Conservation (phyloP, 768 basidiomycete species). For the Phaeotremella skinneri region DNA sequence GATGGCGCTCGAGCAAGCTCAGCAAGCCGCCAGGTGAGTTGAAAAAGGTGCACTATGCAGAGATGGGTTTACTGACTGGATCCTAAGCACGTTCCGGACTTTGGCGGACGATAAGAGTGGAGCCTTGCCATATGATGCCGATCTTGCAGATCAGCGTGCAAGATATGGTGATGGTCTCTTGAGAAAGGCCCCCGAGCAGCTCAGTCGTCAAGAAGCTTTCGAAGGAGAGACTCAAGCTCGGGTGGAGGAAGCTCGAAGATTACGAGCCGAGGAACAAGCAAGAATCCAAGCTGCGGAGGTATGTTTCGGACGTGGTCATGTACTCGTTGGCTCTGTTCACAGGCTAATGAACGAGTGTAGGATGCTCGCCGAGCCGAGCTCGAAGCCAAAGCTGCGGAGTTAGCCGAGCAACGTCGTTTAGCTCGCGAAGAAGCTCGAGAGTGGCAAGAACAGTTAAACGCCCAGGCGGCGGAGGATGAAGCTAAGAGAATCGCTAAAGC, state of each 20-base stretch:
- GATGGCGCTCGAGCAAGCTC: slow-evolving; percentile 72
- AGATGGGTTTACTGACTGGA: neutral
- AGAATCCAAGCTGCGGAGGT: slow-evolving; percentile 58
- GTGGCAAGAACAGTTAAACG: slow-evolving; percentile 42
- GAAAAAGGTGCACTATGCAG: neutral
- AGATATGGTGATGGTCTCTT: slow-evolving; percentile 87
- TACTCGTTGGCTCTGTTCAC: neutral
- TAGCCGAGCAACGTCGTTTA: slow-evolving; percentile 73
- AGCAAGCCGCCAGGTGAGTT: slow-evolving; percentile 78
- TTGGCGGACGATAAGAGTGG: slow-evolving; percentile 70
- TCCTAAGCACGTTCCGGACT: slow-evolving; percentile 82
- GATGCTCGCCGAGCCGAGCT: slow-evolving; percentile 52
- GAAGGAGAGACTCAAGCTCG: slow-evolving; percentile 71
- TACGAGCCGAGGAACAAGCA: slow-evolving; percentile 75
- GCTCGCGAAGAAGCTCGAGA: slow-evolving; percentile 50
- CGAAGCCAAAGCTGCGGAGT: slow-evolving; percentile 66
- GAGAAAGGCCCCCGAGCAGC: slow-evolving; percentile 74
- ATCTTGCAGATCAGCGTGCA: slow-evolving; percentile 82
- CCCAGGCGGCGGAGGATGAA: slow-evolving; percentile 61
- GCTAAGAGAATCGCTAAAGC: slow-evolving; percentile 51
- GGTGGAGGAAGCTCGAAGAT: slow-evolving; percentile 71
- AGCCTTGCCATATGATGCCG: slow-evolving; percentile 74
- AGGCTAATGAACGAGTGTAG: slow-evolving; percentile 10
- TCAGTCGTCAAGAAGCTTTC: slow-evolving; percentile 66
- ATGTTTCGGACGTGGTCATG: neutral